These are phyloP conservation scores for Pyrus bretschneideri DNA, from an alignment of 306 rosid species.

Conservation along the genomic window DNA sequence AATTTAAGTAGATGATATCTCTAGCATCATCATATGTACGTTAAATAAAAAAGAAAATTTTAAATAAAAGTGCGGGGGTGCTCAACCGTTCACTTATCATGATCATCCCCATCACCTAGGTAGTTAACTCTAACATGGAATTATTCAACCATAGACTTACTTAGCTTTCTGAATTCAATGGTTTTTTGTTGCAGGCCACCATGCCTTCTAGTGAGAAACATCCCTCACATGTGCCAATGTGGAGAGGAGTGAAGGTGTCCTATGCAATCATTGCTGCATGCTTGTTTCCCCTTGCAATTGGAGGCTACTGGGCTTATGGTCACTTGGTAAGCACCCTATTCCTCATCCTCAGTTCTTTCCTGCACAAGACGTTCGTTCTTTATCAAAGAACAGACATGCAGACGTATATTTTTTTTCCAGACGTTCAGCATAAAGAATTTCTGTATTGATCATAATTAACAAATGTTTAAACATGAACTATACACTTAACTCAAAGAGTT, in stretches of 20 bases:
- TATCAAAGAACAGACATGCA: too few relatives aligned
- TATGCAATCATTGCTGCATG: slow-evolving; percentile 35
- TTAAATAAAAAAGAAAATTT: not conserved
- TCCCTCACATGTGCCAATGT: slow-evolving; percentile 54
- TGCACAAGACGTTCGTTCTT: not conserved
- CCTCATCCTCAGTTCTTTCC: not conserved
- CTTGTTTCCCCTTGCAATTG: slow-evolving; percentile 46
- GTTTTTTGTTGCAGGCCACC: slow-evolving; percentile 31
- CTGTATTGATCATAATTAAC: not conserved
- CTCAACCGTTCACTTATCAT: not conserved
- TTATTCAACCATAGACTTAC: not conserved
- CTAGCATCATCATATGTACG: not conserved
- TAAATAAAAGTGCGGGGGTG: not conserved
- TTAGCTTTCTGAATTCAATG: not conserved
- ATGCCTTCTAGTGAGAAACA: slow-evolving; percentile 59
- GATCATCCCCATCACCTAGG: slow-evolving; percentile 4
- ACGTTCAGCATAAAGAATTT: too few relatives aligned
- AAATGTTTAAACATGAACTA: not conserved
- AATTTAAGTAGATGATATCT: too few relatives aligned
- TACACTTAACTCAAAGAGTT: not conserved
- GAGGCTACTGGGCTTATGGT: slow-evolving; percentile 56
- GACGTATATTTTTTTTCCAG: not conserved
- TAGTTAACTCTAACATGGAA: not conserved
- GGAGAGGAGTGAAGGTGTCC: slow-evolving; percentile 45
- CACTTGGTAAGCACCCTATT: slow-evolving; percentile 14